phyloP scores from a whole-genome alignment of 148 eudicot species.

The Silene latifolia region DNA sequence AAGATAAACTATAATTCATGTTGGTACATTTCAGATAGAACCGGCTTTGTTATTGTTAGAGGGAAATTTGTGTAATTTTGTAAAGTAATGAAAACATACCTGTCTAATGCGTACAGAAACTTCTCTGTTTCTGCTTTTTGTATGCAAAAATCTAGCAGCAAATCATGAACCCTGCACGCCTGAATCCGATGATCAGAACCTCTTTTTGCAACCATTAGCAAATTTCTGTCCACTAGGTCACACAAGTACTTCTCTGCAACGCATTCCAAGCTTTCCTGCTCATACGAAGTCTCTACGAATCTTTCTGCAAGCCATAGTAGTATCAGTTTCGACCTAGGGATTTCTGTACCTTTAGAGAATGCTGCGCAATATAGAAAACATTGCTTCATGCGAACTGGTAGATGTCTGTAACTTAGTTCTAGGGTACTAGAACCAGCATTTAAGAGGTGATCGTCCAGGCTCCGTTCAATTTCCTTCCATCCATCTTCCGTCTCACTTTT shows the following conservation, averaged over 20 bases:
- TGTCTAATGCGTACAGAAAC: not conserved
- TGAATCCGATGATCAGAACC: not conserved
- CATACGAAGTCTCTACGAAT: not conserved
- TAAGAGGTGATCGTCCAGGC: not conserved
- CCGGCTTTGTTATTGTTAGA: too few species aligned
- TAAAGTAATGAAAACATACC: not conserved
- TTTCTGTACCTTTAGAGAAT: not conserved
- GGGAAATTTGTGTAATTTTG: too few species aligned
- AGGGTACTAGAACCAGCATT: not conserved
- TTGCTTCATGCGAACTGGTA: not conserved
- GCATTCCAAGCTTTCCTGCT: not conserved
- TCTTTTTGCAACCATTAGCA: not conserved
- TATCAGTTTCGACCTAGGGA: not conserved
- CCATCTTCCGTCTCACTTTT: not conserved
- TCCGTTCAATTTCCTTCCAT: not conserved
- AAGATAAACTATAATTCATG: too few species aligned
- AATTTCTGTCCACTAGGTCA: not conserved
- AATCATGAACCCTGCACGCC: not conserved
- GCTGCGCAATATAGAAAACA: not conserved
- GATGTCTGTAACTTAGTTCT: slow-evolving; percentile 2
- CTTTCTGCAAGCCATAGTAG: not conserved
- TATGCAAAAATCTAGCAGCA: not conserved
- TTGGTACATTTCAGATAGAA: too few species aligned
- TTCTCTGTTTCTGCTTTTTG: not conserved
- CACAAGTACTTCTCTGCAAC: not conserved